Evolutionary conservation across 2,329 filamentous ascomycete species (phyloP), one percentile per base, ranked within the genome.

Genomic region (Trichoderma sp.): DNA sequence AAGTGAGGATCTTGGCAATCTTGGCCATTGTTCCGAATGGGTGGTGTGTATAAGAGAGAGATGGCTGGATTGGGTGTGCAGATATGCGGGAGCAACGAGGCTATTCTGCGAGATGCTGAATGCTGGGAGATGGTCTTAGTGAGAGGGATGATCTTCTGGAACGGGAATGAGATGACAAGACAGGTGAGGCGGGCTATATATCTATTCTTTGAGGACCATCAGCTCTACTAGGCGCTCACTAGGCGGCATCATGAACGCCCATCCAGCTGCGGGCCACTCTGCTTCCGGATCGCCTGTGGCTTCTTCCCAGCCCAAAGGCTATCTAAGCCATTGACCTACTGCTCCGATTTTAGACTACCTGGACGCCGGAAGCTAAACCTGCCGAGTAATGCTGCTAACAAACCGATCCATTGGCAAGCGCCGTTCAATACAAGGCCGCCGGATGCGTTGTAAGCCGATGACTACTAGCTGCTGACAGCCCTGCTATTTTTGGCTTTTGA

Each of bases 271-370:
- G 63, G 63, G 27, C 37, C 63, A 35, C 53, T 49, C 53, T 58
- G 37, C 37, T 66, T 66, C 53, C 53, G 63, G 37, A 66, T 19
- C 31, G 63, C 63, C 33, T 66, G 53, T 66, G 63, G 63, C 63
- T 58, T 19, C 53, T 55, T 49, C 53, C 37, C 62, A 21, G 21
- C 16, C 37, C 19, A 66, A 49, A 27, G 63, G 37, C 63, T 66
- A 55, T 58, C 63, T 66, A 66, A 66, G 63, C 63, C 63, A 58
- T 58, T 31, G 10, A 35, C 8, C 37, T 66, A 35, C 53, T 49
- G 62, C 62, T 49, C 63, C 40, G 29, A 58, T 66, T 66, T 66
- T 66, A 66, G 63, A 49, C 63, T 66, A 58, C 63, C 53, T 66
- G 53, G 40, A 49, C 27, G 33, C 37, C 63, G 63, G 63, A 58